Base-by-base conservation (phyloP, 2,329 filamentous ascomycete genomes). In the Periconia macrospinosa region DNA sequence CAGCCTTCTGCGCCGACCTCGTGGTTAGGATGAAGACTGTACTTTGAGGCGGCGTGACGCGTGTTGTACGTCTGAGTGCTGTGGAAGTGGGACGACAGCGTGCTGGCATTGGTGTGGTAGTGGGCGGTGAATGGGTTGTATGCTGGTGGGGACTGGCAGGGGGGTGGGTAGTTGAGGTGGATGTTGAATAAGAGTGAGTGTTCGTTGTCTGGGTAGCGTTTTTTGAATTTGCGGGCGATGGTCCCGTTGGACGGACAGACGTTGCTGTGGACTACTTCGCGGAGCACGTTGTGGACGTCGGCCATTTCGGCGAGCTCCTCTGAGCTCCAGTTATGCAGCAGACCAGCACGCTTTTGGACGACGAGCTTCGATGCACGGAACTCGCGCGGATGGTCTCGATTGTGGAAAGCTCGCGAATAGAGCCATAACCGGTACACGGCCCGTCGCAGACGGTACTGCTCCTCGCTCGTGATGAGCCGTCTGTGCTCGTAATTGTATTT, bases 371-470 rank as follows among this genome's bases (percentile, higher is more conserved):
- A 66, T 44, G 72, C 71, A 47, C 84, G 81, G 27, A 75, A 72
- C 43, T 79, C 78, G 27, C 83, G 81, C 2, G 80, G 73, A 58
- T 83, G 77, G 7, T 70, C 61, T n/a, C 69, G 69, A 52, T 75
- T 83, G 67, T 86, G 81, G 63, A 86, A 86, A 27, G 84, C 83
- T 45, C 79, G 77, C 17, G 77, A 76, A 65, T 84, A 86, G 8
- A 86, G 77, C 84, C 84, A 86, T 11, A 84, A 70, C 9, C 84
- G 79, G 64, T 86, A 87, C 10, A 86, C 71, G 10, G 84, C 84
- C 41, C 83, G 78, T 11, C 84, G 78, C 11, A 86, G 63, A 6
- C 74, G 73, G 47, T 77, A 79, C 3, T 79, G 76, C 64, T 87
- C 84, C 2, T 73, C 55, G 35, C 58, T 55, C 1, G 75, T 79